Percentiles rank a stretch among this genome's conserved stretches.
Conservation (phyloP, 1,139 yeast species). For the Saccharomyces hybrid region DNA sequence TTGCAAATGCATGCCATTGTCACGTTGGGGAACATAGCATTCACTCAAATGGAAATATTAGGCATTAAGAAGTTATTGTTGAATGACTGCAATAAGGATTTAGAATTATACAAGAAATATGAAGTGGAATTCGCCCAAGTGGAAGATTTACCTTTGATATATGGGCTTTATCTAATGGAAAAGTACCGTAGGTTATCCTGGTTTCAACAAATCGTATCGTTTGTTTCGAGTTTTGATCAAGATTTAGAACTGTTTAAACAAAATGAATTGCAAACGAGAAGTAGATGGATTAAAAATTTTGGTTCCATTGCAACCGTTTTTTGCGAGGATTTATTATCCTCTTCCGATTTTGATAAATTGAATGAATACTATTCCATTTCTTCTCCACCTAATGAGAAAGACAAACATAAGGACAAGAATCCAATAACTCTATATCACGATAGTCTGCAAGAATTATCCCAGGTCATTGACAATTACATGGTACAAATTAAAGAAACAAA, state of each 20-base stretch:
- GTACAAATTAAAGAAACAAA: conserved; percentile 26
- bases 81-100: conserved; percentile 27
- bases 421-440: conserved; percentile 19
- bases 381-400: neutral
- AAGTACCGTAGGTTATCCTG: conserved; percentile 61
- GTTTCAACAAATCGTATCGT: conserved; percentile 47
- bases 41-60: conserved; percentile 22
- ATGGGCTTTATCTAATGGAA: conserved; percentile 72
- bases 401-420: conserved; percentile 1
- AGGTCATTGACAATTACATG: conserved; percentile 33
- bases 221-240: conserved; percentile 49
- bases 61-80: conserved; percentile 30
- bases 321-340: conserved; percentile 19
- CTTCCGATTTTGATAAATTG: conserved; percentile 28
- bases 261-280: conserved; percentile 50
- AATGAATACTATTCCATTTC: conserved; percentile 11
- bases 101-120: conserved; percentile 38
- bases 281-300: conserved; percentile 58
- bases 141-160: conserved; percentile 69
- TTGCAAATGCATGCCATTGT: conserved; percentile 18
- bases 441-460: conserved; percentile 6
- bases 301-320: conserved; percentile 40
- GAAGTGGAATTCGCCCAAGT: conserved; percentile 44
- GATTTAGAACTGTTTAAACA: conserved; percentile 51
- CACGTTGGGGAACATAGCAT: conserved; percentile 23